A percentile compares a stretch with the other conserved stretches of the same genome.
These are phyloP conservation scores for Fraxinus platypoda DNA, from an alignment of 305 asterid species.

Conservation along the genomic window DNA sequence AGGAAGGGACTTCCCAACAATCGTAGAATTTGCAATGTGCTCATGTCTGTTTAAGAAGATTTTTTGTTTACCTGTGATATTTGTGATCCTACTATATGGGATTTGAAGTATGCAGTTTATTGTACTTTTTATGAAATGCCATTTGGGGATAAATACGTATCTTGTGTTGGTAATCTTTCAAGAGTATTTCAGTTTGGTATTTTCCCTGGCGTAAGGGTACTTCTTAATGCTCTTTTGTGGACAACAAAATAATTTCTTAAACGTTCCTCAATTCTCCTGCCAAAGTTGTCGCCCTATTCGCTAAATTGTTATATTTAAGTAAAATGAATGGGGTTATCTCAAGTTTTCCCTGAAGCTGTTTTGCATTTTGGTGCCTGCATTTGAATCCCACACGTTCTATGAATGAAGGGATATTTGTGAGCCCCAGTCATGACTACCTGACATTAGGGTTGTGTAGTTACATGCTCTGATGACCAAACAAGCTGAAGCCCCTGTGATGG, in stretches of 20 bases:
- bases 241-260: background rate
- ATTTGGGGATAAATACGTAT: background rate
- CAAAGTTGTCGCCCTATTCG: background rate
- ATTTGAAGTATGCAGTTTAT: background rate
- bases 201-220: background rate
- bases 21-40: conserved; percentile 10
- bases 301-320: background rate
- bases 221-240: background rate
- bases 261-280: background rate
- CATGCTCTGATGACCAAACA: too few species aligned
- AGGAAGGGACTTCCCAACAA: conserved; percentile 34
- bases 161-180: background rate
- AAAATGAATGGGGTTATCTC: background rate
- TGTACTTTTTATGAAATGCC: background rate
- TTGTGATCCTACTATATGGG: background rate
- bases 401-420: too few species aligned
- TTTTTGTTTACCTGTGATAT: background rate
- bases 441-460: too few species aligned
- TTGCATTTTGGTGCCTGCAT: too few species aligned
- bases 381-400: too few species aligned
- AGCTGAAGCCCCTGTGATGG: too few species aligned
- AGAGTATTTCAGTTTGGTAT: background rate
- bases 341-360: too few species aligned
- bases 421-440: too few species aligned
- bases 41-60: background rate